These are phyloP conservation scores for Ophiostoma sp. DNA, from an alignment of 2,329 filamentous ascomycete genomes.

Conservation along the genomic window DNA sequence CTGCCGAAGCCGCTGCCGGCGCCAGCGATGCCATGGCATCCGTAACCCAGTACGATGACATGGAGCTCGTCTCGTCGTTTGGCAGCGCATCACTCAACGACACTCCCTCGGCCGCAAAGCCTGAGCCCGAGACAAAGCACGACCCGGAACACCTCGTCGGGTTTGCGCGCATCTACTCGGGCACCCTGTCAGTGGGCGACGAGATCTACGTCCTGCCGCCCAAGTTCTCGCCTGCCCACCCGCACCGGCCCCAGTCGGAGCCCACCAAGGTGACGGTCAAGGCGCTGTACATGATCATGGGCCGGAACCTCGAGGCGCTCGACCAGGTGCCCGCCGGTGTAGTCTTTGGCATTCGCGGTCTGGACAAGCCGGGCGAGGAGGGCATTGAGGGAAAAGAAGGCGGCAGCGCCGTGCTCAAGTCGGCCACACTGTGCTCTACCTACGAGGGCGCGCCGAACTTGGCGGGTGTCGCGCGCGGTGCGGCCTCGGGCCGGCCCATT, in stretches of 20 bases:
- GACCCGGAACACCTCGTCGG: slow-evolving; percentile 88
- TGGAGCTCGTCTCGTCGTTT: slow-evolving; percentile 13
- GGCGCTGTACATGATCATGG: slow-evolving; percentile 93
- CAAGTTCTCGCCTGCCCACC: slow-evolving; percentile 81
- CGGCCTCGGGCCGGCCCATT: slow-evolving; percentile 77
- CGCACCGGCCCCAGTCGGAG: slow-evolving; percentile 59
- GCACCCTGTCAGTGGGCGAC: slow-evolving; percentile 82
- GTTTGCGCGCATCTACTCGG: slow-evolving; percentile 90
- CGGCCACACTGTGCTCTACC: slow-evolving; percentile 85
- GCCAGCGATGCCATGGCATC: background rate
- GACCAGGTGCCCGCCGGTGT: slow-evolving; percentile 85
- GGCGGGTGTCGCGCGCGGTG: slow-evolving; percentile 62
- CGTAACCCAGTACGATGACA: slow-evolving; percentile 9
- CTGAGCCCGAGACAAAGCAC: slow-evolving; percentile 46
- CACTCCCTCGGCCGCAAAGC: background rate
- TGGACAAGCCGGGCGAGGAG: slow-evolving; percentile 60
- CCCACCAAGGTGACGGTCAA: slow-evolving; percentile 80
- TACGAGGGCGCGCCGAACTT: slow-evolving; percentile 83
- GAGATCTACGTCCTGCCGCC: slow-evolving; percentile 85
- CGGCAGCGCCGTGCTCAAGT: slow-evolving; percentile 79
- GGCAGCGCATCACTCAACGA: slow-evolving; percentile 13
- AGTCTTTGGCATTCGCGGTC: slow-evolving; percentile 87
- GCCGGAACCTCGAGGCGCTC: slow-evolving; percentile 76
- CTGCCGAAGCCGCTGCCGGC: slow-evolving; percentile 37
- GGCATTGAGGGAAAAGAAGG: slow-evolving; percentile 32